Evolutionary conservation across 2,329 filamentous ascomycete species (phyloP), one percentile per base, ranked within the genome.

Genomic region (Bisporella sp.): DNA sequence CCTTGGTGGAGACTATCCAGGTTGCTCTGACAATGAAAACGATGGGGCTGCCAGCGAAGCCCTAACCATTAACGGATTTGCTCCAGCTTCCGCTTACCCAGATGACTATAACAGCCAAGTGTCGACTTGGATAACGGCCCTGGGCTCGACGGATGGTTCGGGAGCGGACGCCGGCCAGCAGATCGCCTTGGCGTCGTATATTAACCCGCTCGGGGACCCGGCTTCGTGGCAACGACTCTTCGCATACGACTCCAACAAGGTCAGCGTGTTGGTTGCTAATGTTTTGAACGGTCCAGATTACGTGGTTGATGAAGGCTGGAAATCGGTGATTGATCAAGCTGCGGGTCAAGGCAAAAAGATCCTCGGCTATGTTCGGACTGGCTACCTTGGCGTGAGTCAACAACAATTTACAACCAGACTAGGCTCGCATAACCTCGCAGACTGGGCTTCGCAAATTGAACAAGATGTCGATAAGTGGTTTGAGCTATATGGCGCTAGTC

Each of bases 361-460:
- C 5, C 41, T 55, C 13, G 50, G 47, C 7, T 55, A 52, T 42
- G 50, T 55, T 11, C 47, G 50, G 3, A 55, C 47, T 37, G 45
- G 50, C 6, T 53, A 55, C 42, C 33, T 50, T 7, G 50, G 50
- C 7, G 44, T 55, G 32, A 49, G 46, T 33, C 11, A 44, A 28
- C 47, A 53, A 37, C 37, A 45, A 30, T 50, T 47, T 32, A 49
- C 46, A 52, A 58, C 57, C 51, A 54, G 55, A 13, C 59, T 62
- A 1, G 58, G 57, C 32, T 60, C 58, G 4, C 28, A 29, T 31
- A 49, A 54, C 8, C 46, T 55, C 1, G 50, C 50, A 9, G 59
- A 62, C 46, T 63, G 60, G 61, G 46, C 50, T 6, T 46, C 59
- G 4, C 59, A 62, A 44, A 63, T 63, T 37, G 52, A 61, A 45